A percentile compares a stretch with the other conserved stretches of the same genome.
These are phyloP conservation scores for Phalaenopsis equestris DNA, from an alignment of 106 monocot genomes.

Conservation along the genomic window DNA sequence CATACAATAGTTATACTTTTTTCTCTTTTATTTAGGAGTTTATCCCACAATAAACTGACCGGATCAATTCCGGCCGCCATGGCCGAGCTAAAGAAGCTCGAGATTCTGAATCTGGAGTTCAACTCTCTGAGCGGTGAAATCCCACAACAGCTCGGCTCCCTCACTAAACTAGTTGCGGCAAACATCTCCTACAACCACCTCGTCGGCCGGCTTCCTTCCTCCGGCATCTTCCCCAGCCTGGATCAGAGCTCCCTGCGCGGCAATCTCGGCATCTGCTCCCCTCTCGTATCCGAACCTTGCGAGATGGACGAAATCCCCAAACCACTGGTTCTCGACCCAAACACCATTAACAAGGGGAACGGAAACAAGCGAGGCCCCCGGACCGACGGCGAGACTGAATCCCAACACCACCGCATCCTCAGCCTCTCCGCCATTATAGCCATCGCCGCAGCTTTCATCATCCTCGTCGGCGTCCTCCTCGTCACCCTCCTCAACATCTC, in stretches of 20 bases:
- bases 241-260: constrained; percentile 27
- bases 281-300: constrained; percentile 43
- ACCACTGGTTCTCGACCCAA: constrained; percentile 54
- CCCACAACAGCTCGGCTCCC: constrained; percentile 51
- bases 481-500: constrained; percentile 33
- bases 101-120: constrained; percentile 80
- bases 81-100: constrained; percentile 52
- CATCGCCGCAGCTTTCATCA: constrained; percentile 29
- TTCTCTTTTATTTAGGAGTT: constrained; percentile 13
- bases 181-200: constrained; percentile 85
- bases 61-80: constrained; percentile 15
- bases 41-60: constrained; percentile 20
- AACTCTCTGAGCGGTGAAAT: constrained; percentile 78
- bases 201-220: constrained; percentile 65
- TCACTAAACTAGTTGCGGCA: constrained; percentile 17
- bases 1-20: not conserved
- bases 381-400: not conserved
- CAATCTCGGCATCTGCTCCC: constrained; percentile 55
- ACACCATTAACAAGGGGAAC: constrained; percentile 16
- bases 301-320: constrained; percentile 42
- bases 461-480: constrained; percentile 25
- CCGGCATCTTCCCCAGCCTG: constrained; percentile 57
- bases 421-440: constrained; percentile 38
- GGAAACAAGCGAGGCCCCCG: not conserved
- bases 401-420: constrained; percentile 18